Evolutionary conservation across 192 early-diverging fungal genomes (phyloP), one percentile per base, ranked within the genome.

Genomic region (Coemansia sp.): DNA sequence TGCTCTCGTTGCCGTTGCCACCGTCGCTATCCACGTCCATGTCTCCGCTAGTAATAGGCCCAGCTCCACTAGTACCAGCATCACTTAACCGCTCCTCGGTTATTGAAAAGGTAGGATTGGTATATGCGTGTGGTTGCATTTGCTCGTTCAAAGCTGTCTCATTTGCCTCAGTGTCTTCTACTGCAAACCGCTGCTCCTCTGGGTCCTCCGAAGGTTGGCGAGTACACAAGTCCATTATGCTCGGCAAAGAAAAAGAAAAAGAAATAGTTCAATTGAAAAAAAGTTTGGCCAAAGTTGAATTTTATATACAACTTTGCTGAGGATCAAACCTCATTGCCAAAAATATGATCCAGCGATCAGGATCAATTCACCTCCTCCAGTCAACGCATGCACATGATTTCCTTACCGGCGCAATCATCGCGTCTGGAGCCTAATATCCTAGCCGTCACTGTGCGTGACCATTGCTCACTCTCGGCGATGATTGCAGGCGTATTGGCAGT

Each of bases 1-100:
- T 71, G n/a, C 22, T 7, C 20, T 53, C 69, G 58, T 73, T 66
- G n/a, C 36, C 49, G 24, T 22, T 65, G 15, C 62, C 70, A 18
- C 38, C 55, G 6, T 31, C 55, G 16, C 55, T 58, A 33, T 58
- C 55, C 5, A 44, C 39, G 20, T 57, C 53, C 66, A 68, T 60
- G 15, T 67, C 66, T 22, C 39, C 40, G 55, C 57, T 50, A 22
- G 29, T 16, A 44, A 31, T 16, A 27, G 15, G 27, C 13, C 52
- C 52, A 55, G 47, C n/a, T 8, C 47, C 47, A 20, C 20, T 12
- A 24, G 11, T 33, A 33, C 18, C 65, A 8, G 49, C 47, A 2
- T 46, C 24, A 24, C 65, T 66, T 66, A 34, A 4, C 18, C 16
- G 55, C 29, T 33, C 29, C 15, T 58, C 31, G 31, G 29, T 5